A percentile compares a stretch with the other conserved stretches of the same genome.
phyloP scores from a whole-genome alignment of 257 asterid species.

The Solanum bulbocastanum region DNA sequence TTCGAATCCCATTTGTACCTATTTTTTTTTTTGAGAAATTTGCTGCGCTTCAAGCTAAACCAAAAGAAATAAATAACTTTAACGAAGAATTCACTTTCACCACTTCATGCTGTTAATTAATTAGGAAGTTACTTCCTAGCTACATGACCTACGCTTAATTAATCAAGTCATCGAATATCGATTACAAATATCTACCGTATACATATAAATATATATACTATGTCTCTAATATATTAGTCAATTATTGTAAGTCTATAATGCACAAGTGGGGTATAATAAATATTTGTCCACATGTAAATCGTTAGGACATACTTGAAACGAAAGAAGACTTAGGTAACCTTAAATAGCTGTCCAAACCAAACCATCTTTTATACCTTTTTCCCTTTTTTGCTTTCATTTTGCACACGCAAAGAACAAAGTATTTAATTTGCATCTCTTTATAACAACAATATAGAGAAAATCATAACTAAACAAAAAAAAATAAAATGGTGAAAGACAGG shows the following conservation, averaged over 20 bases:
- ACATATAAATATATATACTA: not conserved
- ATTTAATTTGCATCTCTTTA: not conserved
- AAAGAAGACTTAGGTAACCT: not conserved
- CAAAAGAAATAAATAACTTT: not conserved
- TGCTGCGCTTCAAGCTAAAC: not conserved
- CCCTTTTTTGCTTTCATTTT: not conserved
- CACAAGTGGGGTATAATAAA: not conserved
- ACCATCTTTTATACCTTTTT: not conserved
- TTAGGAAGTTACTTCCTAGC: not conserved
- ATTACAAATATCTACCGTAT: not conserved
- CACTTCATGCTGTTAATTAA: too few species aligned
- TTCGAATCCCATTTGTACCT: too few species aligned
- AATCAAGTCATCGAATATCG: not conserved
- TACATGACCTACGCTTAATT: not conserved
- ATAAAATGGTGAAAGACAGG: constrained; percentile 67
- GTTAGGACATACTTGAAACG: not conserved
- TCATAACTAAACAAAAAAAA: not conserved
- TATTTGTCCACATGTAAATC: not conserved
- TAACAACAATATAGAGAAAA: not conserved
- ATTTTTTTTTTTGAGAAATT: too few species aligned
- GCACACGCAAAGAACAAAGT: not conserved
- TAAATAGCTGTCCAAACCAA: not conserved
- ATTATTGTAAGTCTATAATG: not conserved
- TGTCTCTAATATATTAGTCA: not conserved
- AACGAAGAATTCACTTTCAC: not conserved